These are phyloP conservation scores for Puccinia novopanici DNA, from an alignment of 1,284 basidiomycete species.

Conservation along the genomic window DNA sequence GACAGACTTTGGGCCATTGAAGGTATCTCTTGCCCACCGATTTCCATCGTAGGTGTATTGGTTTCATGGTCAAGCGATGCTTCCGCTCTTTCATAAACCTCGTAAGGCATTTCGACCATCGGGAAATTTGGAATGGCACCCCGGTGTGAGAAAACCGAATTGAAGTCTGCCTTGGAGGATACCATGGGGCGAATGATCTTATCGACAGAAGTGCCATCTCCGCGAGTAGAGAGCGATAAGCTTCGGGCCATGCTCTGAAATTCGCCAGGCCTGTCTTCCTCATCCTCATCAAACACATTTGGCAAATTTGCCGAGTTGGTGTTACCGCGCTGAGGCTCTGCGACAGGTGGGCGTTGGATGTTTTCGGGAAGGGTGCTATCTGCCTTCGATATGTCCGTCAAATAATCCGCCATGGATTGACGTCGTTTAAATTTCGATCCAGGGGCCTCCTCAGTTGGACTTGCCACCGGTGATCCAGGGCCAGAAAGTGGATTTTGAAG, in stretches of 20 bases:
- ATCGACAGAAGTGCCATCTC: conserved; percentile 30
- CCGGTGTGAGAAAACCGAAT: conserved; percentile 48
- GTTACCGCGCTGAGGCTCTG: conserved; percentile 22
- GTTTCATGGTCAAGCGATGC: conserved; percentile 13
- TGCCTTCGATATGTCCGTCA: conserved; percentile 41
- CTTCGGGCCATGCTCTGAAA: conserved; percentile 48
- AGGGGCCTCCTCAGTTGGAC: conserved; percentile 15
- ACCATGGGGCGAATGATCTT: conserved; percentile 44
- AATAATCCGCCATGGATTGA: conserved; percentile 50
- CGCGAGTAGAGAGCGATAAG: conserved; percentile 28
- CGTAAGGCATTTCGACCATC: conserved; percentile 39
- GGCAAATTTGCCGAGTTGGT: conserved; percentile 12
- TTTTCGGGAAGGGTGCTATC: conserved; percentile 47
- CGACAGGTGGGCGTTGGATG: conserved; percentile 45
- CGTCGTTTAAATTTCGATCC: conserved; percentile 39
- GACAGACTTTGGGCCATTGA: conserved; percentile 49
- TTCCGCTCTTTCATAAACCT: conserved; percentile 38
- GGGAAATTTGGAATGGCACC: conserved; percentile 32
- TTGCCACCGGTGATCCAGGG: conserved; percentile 26
- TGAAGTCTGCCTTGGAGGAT: conserved; percentile 40
- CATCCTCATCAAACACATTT: conserved; percentile 50
- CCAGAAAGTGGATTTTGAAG: conserved; percentile 50
- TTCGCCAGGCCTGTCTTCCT: conserved; percentile 27
- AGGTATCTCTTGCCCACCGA: conserved; percentile 15
- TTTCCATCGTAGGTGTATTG: conserved; percentile 17